These are phyloP conservation scores for Alternaria sp. DNA, from an alignment of 2,329 filamentous ascomycete species.

Conservation along the genomic window DNA sequence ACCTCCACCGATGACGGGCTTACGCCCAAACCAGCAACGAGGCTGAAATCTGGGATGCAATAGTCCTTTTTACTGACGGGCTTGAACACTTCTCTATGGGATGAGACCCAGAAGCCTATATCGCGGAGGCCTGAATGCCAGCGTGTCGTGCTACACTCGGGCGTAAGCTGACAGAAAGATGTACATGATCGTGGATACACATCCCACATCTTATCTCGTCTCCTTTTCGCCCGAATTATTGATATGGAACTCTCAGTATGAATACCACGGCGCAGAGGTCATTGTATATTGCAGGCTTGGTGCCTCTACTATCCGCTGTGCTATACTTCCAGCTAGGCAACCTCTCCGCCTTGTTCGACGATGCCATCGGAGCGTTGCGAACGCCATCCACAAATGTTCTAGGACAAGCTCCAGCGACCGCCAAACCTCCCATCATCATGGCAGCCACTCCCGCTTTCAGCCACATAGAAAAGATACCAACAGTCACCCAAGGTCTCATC, in stretches of 20 bases:
- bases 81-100: background rate
- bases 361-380: background rate
- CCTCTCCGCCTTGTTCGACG: background rate
- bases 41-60: background rate
- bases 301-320: background rate
- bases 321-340: conserved; percentile 6
- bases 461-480: conserved; percentile 34
- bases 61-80: background rate
- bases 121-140: conserved; percentile 3
- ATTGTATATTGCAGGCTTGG: background rate
- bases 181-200: background rate
- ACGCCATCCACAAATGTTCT: background rate
- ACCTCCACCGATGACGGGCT: background rate
- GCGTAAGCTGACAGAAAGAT: background rate
- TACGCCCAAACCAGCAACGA: background rate
- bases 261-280: background rate
- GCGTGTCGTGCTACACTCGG: background rate
- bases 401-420: background rate
- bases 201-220: background rate
- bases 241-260: background rate
- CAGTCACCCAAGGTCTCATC: conserved; percentile 51
- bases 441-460: conserved; percentile 28
- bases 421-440: conserved; percentile 31
- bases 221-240: background rate
- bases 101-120: background rate